A percentile compares a stretch with the other conserved stretches of the same genome.
These are phyloP conservation scores for Cladosporium sp. DNA, from an alignment of 2,329 filamentous ascomycete species.

Conservation along the genomic window DNA sequence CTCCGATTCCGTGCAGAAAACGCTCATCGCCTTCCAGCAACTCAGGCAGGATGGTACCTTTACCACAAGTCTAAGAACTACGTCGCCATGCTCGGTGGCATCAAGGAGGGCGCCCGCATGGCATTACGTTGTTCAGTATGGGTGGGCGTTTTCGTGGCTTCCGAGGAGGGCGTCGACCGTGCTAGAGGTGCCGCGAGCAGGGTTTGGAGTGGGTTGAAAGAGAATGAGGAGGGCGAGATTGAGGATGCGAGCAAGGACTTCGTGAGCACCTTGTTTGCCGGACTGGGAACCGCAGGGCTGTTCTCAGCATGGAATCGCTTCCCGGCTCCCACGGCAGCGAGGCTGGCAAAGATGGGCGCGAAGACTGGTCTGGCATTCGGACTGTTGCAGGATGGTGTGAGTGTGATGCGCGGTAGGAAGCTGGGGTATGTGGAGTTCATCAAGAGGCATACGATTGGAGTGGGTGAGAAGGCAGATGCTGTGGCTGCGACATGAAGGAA, in stretches of 20 bases:
- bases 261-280: slow-evolving; percentile 74
- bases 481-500: background rate
- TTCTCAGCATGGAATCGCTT: slow-evolving; percentile 86
- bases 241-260: slow-evolving; percentile 58
- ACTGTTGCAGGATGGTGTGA: slow-evolving; percentile 70
- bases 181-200: slow-evolving; percentile 34
- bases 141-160: slow-evolving; percentile 69
- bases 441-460: slow-evolving; percentile 25
- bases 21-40: slow-evolving; percentile 82
- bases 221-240: slow-evolving; percentile 29
- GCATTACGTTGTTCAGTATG: slow-evolving; percentile 66
- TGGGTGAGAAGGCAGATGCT: background rate
- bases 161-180: slow-evolving; percentile 82
- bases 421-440: slow-evolving; percentile 69
- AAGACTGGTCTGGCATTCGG: slow-evolving; percentile 76
- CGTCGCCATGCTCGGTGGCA: slow-evolving; percentile 69
- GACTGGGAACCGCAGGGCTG: slow-evolving; percentile 74
- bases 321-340: slow-evolving; percentile 56
- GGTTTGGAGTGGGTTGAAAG: slow-evolving; percentile 20
- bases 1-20: slow-evolving; percentile 93
- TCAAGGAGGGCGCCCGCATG: slow-evolving; percentile 74
- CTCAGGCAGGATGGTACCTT: slow-evolving; percentile 87
- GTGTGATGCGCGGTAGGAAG: slow-evolving; percentile 63
- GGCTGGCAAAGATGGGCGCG: slow-evolving; percentile 73
- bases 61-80: slow-evolving; percentile 99